These are phyloP conservation scores for Euphrasia arctica DNA, from an alignment of 305 asterid species.

Conservation along the genomic window DNA sequence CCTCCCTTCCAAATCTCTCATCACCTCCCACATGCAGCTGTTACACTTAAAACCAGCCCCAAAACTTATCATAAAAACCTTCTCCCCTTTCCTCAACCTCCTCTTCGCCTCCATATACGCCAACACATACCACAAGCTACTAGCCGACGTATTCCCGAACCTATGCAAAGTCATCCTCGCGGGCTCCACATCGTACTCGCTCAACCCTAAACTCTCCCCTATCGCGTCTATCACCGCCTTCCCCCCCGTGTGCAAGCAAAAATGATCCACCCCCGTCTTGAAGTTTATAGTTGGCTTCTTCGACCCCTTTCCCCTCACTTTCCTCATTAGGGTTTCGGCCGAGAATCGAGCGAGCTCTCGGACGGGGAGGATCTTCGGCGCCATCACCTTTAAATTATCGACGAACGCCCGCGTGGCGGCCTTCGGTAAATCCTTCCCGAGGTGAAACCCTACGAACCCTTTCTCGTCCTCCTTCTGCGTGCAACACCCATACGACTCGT, in stretches of 20 bases:
- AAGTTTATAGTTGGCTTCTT: constrained; percentile 46
- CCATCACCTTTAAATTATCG: constrained; percentile 59
- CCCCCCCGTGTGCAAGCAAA: constrained; percentile 91
- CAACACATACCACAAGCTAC: constrained; percentile 84
- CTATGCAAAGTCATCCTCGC: constrained; percentile 90
- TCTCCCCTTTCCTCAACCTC: constrained; percentile 70
- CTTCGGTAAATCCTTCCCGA: constrained; percentile 65
- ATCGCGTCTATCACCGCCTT: constrained; percentile 86
- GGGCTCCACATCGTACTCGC: constrained; percentile 75
- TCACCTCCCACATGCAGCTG: constrained; percentile 81
- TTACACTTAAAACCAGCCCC: constrained; percentile 95
- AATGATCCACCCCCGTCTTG: constrained; percentile 71
- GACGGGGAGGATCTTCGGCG: constrained; percentile 59
- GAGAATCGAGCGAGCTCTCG: constrained; percentile 58
- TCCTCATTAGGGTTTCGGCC: constrained; percentile 16
- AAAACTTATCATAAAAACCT: constrained; percentile 72
- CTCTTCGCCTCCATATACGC: constrained; percentile 81
- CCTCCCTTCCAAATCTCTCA: constrained; percentile 53
- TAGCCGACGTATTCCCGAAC: constrained; percentile 88
- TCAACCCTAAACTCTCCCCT: constrained; percentile 42
- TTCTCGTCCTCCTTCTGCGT: constrained; percentile 56
- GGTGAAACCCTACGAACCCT: constrained; percentile 60
- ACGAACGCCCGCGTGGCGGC: constrained; percentile 74
- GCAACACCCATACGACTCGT: constrained; percentile 66
- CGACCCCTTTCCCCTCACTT: constrained; percentile 3